Conservation (phyloP, 352 stramenopile genomes). For the Elongisporangium anandrum region DNA sequence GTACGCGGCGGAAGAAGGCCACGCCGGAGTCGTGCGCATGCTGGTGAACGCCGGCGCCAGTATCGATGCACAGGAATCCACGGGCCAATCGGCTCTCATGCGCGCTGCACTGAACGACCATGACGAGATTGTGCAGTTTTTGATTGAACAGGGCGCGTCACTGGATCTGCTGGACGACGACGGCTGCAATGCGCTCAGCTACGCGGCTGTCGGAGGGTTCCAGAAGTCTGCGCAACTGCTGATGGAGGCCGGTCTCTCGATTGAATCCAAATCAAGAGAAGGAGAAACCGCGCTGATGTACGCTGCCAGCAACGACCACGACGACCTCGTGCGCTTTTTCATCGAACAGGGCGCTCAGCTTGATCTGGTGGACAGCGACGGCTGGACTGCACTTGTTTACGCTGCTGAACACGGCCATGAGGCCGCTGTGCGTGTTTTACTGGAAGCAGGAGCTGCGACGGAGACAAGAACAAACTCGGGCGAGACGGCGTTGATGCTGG, state of each 20-base stretch:
- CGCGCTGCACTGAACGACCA: constrained; percentile 56
- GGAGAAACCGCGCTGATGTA: constrained; percentile 4
- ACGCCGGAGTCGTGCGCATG: constrained; percentile 53
- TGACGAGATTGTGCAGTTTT: too few relatives aligned
- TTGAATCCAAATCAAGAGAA: constrained; percentile 78
- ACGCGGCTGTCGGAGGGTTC: too few relatives aligned
- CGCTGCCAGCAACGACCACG: too few relatives aligned
- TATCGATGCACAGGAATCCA: constrained; percentile 47
- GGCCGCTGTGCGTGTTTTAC: constrained; percentile 43
- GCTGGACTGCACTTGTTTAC: constrained; percentile 69
- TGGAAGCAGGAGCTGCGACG: constrained; percentile 30
- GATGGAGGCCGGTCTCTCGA: constrained; percentile 69
- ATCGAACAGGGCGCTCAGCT: too few relatives aligned
- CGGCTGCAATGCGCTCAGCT: too few relatives aligned
- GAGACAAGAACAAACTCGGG: constrained; percentile 53
- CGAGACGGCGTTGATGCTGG: constrained; percentile 68
- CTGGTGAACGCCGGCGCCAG: constrained; percentile 33
- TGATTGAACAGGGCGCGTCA: too few relatives aligned
- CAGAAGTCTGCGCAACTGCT: too few relatives aligned
- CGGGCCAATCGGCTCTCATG: constrained; percentile 41
- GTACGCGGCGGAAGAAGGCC: constrained; percentile 80
- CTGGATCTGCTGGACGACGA: too few relatives aligned
- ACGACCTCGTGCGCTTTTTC: too few relatives aligned
- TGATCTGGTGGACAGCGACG: too few relatives aligned
- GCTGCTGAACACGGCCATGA: constrained; percentile 64